Conservation (phyloP, 2,329 filamentous ascomycete species). For the Exophiala mesophila region DNA sequence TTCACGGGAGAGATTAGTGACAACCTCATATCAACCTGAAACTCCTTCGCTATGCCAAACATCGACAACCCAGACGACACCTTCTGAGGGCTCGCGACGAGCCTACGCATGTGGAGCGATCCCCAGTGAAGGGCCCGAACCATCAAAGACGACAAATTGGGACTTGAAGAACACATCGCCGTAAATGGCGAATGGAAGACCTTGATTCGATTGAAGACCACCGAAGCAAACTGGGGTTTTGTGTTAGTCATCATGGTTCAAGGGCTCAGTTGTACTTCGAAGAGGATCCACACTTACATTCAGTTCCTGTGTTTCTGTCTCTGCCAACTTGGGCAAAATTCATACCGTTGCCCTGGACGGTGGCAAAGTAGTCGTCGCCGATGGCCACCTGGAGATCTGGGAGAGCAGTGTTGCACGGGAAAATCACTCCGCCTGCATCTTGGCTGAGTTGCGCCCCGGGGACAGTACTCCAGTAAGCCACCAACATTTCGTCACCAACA, state of each 20-base stretch:
- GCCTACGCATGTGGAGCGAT: constrained; percentile 42
- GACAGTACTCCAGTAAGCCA: constrained; percentile 57
- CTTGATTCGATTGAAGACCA: constrained; percentile 55
- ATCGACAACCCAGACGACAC: not conserved
- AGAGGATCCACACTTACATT: constrained; percentile 31
- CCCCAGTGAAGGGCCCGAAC: constrained; percentile 48
- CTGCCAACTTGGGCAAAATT: constrained; percentile 51
- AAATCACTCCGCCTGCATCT: constrained; percentile 48
- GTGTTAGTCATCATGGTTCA: constrained; percentile 24
- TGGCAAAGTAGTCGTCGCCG: constrained; percentile 46
- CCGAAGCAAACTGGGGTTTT: constrained; percentile 49
- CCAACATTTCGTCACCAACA: constrained; percentile 51
- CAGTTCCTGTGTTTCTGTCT: constrained; percentile 37
- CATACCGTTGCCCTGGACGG: constrained; percentile 52
- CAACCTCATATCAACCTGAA: too few relatives aligned
- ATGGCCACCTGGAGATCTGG: constrained; percentile 55
- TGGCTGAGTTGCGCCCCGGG: constrained; percentile 46
- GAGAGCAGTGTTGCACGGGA: constrained; percentile 51
- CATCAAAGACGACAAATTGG: constrained; percentile 57
- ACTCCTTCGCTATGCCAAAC: not conserved
- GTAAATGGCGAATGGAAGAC: constrained; percentile 52
- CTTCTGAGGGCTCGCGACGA: not conserved
- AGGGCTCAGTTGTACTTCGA: too few relatives aligned
- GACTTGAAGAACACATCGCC: constrained; percentile 60
- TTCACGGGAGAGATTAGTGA: too few relatives aligned